Evolutionary conservation across 768 basidiomycete genomes (phyloP), one percentile per base, ranked within the genome.

Genomic region (Agaricus sinodeliciosus): DNA sequence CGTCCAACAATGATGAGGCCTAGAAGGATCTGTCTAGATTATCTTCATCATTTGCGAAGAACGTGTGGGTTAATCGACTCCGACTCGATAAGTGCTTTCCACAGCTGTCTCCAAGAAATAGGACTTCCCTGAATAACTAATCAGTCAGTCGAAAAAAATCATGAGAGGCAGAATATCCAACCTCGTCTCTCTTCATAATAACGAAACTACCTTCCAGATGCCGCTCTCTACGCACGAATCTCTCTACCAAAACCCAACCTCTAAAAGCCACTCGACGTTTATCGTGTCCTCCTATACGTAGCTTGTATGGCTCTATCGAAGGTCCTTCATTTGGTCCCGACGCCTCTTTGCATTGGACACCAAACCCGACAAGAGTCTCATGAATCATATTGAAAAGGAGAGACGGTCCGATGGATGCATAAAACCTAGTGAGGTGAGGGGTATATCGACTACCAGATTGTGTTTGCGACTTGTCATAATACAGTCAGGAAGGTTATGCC

Each of bases 351-450:
- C 72, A 73, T 60, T 78, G 77, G 18, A 82, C 79, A 7, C 70
- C 72, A 0, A 80, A 59, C 0, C 48, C 58, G 35, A 74, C 69
- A 9, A 90, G 70, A 28, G 74, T 75, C 46, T 80, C 77, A 49
- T 79, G 71, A 46, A 91, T 66, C 50, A 84, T 71, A 3, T 67
- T 59, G 37, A 83, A 61, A 40, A 90, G 69, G 3, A 77, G 66
- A 0, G 68, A 66, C 0, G 87, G 86, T 0, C 72, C 71, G 3
- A 84, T 63, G 0, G 75, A 65, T 0, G 85, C 77, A 65, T 90
- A 93, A 73, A 94, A 93, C 0, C 90, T 84, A 0, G 91, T 92
- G 15, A 91, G 75, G 54, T 84, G 78, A 0, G 89, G 86, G 1
- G 74, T 83, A 60, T 91, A 90, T 9, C 82, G 79, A 25, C 71